phyloP scores from a whole-genome alignment of 169 alveolate genomes.

The Plasmodium chabaudi region DNA sequence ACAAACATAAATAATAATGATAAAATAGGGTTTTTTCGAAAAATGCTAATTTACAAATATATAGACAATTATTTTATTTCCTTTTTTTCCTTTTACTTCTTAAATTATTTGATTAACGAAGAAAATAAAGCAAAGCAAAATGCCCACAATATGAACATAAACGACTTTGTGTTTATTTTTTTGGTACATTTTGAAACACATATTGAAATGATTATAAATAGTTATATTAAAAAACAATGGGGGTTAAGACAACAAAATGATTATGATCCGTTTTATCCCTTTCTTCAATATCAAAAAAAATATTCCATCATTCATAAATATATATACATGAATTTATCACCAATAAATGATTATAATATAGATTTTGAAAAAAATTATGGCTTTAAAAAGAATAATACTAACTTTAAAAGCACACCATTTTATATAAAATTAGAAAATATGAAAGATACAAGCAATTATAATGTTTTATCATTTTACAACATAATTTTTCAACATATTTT shows the following conservation, averaged over 20 bases:
- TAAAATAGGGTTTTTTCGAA: slow-evolving; percentile 28
- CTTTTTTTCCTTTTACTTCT: slow-evolving; percentile 37
- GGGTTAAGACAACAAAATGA: slow-evolving; percentile 12
- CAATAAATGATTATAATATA: slow-evolving; percentile 43
- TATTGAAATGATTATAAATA: slow-evolving; percentile 68
- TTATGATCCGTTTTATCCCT: slow-evolving; percentile 25
- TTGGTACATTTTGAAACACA: slow-evolving; percentile 64
- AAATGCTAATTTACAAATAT: slow-evolving; percentile 44
- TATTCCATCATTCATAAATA: slow-evolving; percentile 71
- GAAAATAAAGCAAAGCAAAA: neutral
- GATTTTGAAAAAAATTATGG: slow-evolving; percentile 61
- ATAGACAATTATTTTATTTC: slow-evolving; percentile 62
- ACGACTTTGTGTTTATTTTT: slow-evolving; percentile 35
- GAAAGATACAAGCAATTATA: slow-evolving; percentile 16
- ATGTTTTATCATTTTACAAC: slow-evolving; percentile 45
- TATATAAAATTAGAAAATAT: slow-evolving; percentile 11
- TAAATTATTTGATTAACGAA: neutral
- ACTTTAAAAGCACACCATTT: slow-evolving; percentile 48
- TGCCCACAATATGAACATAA: neutral
- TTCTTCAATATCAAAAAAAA: slow-evolving; percentile 30
- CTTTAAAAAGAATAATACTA: slow-evolving; percentile 28
- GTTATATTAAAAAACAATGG: slow-evolving; percentile 39
- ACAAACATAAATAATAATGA: slow-evolving; percentile 31
- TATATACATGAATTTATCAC: slow-evolving; percentile 35
- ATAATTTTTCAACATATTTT: slow-evolving; percentile 56